Conservation (phyloP, 2,329 filamentous ascomycete genomes). For the Coniochaeta sp. region DNA sequence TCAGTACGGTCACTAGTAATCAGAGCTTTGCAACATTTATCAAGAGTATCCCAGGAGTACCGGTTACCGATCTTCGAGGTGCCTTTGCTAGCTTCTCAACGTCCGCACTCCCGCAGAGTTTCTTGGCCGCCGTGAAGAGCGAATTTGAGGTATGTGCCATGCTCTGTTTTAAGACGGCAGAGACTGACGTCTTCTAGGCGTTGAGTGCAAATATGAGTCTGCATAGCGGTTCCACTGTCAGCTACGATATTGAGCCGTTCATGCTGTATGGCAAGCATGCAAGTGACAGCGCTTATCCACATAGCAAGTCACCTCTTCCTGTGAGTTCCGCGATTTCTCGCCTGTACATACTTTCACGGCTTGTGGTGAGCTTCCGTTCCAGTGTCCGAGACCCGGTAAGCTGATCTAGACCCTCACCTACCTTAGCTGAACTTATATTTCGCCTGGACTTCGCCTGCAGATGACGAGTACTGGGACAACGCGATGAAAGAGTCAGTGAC, state of each 20-base stretch:
- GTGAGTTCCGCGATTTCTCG: conserved; percentile 5
- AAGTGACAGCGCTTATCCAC: conserved; percentile 21
- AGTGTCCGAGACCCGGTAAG: background rate
- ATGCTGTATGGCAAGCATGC: conserved; percentile 18
- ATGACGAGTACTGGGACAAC: conserved; percentile 20
- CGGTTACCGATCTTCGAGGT: conserved; percentile 14
- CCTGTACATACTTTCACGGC: too few species aligned
- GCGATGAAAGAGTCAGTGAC: conserved; percentile 14
- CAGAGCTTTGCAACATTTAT: conserved; percentile 12
- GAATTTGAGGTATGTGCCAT: conserved; percentile 9
- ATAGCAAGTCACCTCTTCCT: conserved; percentile 16
- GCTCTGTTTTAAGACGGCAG: background rate
- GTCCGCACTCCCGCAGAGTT: conserved; percentile 12
- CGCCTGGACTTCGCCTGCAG: conserved; percentile 12
- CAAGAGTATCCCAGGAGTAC: conserved; percentile 9
- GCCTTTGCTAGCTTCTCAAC: conserved; percentile 20
- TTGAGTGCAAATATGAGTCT: conserved; percentile 2
- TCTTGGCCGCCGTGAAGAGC: conserved; percentile 15
- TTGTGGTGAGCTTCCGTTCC: background rate
- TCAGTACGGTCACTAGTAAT: conserved; percentile 1
- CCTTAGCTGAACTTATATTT: conserved; percentile 20
- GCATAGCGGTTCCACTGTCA: conserved; percentile 13
- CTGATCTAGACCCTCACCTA: background rate
- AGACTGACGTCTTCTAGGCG: background rate
- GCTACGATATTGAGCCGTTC: conserved; percentile 22